phyloP scores from a whole-genome alignment of 2,329 filamentous ascomycete genomes.

The Fusarium heterosporum region DNA sequence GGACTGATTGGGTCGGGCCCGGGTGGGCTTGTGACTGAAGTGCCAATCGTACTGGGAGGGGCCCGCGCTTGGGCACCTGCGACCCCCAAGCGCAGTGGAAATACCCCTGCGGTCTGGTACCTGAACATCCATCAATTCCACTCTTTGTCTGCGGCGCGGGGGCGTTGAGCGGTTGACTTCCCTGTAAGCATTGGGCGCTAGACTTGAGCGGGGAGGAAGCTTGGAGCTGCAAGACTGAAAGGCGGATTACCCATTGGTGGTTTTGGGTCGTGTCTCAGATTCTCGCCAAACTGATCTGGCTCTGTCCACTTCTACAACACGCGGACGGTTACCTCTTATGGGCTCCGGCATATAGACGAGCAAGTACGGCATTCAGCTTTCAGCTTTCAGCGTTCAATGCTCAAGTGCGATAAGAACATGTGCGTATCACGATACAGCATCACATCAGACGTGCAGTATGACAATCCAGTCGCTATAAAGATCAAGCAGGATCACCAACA shows the following conservation, averaged over 20 bases:
- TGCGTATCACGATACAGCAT: background rate
- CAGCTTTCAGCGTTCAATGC: background rate
- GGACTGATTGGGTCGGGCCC: constrained; percentile 37
- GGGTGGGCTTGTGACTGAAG: constrained; percentile 34
- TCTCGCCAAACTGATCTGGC: constrained; percentile 19
- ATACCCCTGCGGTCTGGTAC: constrained; percentile 24
- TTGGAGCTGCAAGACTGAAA: constrained; percentile 24
- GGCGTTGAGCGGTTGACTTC: constrained; percentile 30
- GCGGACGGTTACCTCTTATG: constrained; percentile 21
- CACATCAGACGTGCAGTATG: background rate
- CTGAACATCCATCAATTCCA: constrained; percentile 8
- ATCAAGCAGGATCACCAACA: background rate
- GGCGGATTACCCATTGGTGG: constrained; percentile 24
- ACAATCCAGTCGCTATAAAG: background rate
- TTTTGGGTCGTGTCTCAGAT: constrained; percentile 39
- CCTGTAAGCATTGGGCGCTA: constrained; percentile 25
- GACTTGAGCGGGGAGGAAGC: constrained; percentile 19
- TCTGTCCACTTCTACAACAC: constrained; percentile 10
- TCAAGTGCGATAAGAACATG: background rate
- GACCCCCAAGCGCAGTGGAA: constrained; percentile 30
- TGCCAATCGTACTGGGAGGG: constrained; percentile 15
- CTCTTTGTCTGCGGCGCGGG: constrained; percentile 21
- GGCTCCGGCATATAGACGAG: constrained; percentile 3
- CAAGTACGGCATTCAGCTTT: background rate
- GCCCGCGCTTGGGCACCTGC: constrained; percentile 40